These are phyloP conservation scores for Fusarium avenaceum DNA, from an alignment of 2,329 filamentous ascomycete genomes.

Conservation along the genomic window DNA sequence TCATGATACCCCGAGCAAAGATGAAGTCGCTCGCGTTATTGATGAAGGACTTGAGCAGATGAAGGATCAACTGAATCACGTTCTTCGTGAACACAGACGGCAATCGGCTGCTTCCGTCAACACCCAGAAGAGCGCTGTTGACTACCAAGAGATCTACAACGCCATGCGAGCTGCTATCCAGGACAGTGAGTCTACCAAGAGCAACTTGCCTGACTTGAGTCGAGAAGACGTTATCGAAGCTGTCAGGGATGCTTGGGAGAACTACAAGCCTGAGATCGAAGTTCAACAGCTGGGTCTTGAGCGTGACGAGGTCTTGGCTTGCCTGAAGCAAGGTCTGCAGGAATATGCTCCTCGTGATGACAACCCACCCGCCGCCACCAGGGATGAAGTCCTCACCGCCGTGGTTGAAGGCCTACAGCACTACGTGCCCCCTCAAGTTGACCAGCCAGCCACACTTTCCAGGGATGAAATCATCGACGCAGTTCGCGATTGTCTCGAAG, in stretches of 20 bases:
- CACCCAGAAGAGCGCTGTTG: slow-evolving; percentile 72
- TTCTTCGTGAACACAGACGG: slow-evolving; percentile 81
- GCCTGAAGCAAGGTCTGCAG: slow-evolving; percentile 86
- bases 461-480: slow-evolving; percentile 86
- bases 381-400: slow-evolving; percentile 87
- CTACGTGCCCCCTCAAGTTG: slow-evolving; percentile 80
- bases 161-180: slow-evolving; percentile 82
- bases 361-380: slow-evolving; percentile 72
- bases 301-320: slow-evolving; percentile 88
- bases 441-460: slow-evolving; percentile 77
- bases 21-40: slow-evolving; percentile 81
- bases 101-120: slow-evolving; percentile 74
- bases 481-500: slow-evolving; percentile 87
- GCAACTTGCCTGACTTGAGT: slow-evolving; percentile 64
- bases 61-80: slow-evolving; percentile 84
- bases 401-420: slow-evolving; percentile 89
- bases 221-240: slow-evolving; percentile 89
- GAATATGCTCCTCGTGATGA: slow-evolving; percentile 74
- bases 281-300: slow-evolving; percentile 91
- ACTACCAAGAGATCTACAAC: slow-evolving; percentile 88
- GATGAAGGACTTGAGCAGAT: slow-evolving; percentile 85
- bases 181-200: slow-evolving; percentile 66
- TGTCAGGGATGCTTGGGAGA: slow-evolving; percentile 91
- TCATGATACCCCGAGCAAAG: slow-evolving; percentile 68
- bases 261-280: slow-evolving; percentile 93